These are phyloP conservation scores for Picochlorum sp. DNA, from an alignment of 139 green algal species.

Conservation along the genomic window DNA sequence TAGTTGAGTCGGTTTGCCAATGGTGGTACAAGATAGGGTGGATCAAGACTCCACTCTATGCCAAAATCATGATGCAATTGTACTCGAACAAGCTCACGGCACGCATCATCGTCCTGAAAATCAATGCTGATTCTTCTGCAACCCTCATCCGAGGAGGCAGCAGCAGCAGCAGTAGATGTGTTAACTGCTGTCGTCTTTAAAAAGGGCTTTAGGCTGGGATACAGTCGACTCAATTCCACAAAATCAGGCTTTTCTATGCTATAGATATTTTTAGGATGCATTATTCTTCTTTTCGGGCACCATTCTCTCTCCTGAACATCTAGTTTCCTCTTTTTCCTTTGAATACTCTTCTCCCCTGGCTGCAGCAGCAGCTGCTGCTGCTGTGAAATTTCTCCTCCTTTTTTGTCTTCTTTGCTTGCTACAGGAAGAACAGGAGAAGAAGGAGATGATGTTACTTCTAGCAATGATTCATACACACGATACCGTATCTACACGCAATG, in stretches of 20 bases:
- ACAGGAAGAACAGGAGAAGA: too few relatives aligned
- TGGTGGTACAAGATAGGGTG: slow-evolving; percentile 71
- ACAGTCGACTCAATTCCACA: slow-evolving; percentile 37
- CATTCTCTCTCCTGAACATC: too few relatives aligned
- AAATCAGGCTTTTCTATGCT: slow-evolving; percentile 68
- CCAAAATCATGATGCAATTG: slow-evolving; percentile 64
- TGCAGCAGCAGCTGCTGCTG: too few relatives aligned
- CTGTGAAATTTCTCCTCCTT: too few relatives aligned
- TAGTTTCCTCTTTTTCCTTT: too few relatives aligned
- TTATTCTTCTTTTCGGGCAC: slow-evolving; percentile 5
- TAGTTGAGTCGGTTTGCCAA: slow-evolving; percentile 85
- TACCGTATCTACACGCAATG: too few relatives aligned
- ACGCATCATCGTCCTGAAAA: slow-evolving; percentile 60
- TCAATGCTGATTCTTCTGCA: slow-evolving; percentile 28
- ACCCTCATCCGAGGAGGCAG: too few relatives aligned
- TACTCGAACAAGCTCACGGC: slow-evolving; percentile 57
- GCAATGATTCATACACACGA: too few relatives aligned
- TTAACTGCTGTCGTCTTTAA: slow-evolving; percentile 3
- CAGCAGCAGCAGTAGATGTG: too few relatives aligned
- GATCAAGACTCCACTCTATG: slow-evolving; percentile 63
- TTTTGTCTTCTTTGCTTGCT: too few relatives aligned
- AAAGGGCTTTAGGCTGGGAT: slow-evolving; percentile 44
- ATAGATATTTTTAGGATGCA: slow-evolving; percentile 63
- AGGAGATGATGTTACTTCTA: too few relatives aligned
- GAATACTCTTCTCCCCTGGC: too few relatives aligned